These are phyloP conservation scores for Platanus orientalis DNA, from an alignment of 164 flowering plant genomes.

Conservation along the genomic window DNA sequence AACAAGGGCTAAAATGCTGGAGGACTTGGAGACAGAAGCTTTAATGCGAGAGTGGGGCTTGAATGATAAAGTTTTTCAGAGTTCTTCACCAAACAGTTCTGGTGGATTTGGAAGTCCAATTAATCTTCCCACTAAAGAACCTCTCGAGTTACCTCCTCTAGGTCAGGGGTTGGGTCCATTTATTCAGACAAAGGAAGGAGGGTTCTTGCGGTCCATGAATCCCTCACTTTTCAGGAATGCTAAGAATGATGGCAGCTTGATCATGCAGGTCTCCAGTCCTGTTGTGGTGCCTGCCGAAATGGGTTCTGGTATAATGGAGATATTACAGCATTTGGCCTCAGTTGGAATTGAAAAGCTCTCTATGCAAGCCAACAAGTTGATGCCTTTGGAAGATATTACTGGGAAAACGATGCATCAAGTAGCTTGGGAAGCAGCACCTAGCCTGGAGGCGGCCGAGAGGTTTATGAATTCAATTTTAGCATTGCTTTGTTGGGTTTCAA, in stretches of 20 bases:
- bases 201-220: slow-evolving; percentile 85
- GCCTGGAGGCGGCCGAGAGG: slow-evolving; percentile 61
- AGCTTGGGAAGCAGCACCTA: slow-evolving; percentile 66
- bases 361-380: slow-evolving; percentile 76
- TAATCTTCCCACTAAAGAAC: slow-evolving; percentile 46
- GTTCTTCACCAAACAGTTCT: slow-evolving; percentile 49
- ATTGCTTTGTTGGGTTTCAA: neutral
- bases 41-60: slow-evolving; percentile 95
- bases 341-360: slow-evolving; percentile 91
- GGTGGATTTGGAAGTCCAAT: slow-evolving; percentile 77
- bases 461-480: slow-evolving; percentile 23
- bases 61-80: slow-evolving; percentile 68
- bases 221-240: slow-evolving; percentile 63
- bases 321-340: slow-evolving; percentile 73
- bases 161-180: slow-evolving; percentile 84
- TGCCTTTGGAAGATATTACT: slow-evolving; percentile 92
- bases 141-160: slow-evolving; percentile 65
- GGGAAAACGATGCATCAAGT: slow-evolving; percentile 86
- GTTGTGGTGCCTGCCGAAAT: slow-evolving; percentile 96
- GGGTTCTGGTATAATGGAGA: slow-evolving; percentile 86
- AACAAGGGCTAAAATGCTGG: slow-evolving; percentile 63
- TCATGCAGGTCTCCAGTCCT: slow-evolving; percentile 93
- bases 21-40: slow-evolving; percentile 75
- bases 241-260: slow-evolving; percentile 58
- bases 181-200: slow-evolving; percentile 78